phyloP scores from a whole-genome alignment of 345 rosid genomes.

The Raphanus raphanistrum region DNA sequence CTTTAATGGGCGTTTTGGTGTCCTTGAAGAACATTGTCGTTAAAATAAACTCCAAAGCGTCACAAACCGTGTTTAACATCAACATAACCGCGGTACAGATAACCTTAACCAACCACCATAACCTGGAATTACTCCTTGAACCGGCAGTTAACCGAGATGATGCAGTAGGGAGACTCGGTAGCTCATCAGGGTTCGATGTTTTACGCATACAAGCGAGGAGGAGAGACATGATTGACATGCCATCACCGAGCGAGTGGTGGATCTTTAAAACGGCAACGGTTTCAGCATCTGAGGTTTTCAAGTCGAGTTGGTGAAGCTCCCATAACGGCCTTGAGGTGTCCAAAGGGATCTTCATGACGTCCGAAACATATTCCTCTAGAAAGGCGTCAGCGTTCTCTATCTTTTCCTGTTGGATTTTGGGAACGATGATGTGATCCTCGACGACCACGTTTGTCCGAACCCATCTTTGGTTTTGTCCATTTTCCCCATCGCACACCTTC shows the following conservation, averaged over 20 bases:
- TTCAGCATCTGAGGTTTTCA: constrained; percentile 65
- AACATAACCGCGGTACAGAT: constrained; percentile 45
- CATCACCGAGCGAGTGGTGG: constrained; percentile 66
- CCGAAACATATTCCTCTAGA: constrained; percentile 63
- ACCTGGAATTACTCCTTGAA: constrained; percentile 20
- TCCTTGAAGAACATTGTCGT: constrained; percentile 50
- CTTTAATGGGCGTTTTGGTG: constrained; percentile 55
- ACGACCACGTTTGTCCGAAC: constrained; percentile 50
- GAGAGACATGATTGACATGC: constrained; percentile 59
- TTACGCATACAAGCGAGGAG: constrained; percentile 57
- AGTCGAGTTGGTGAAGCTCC: constrained; percentile 74
- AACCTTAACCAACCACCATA: constrained; percentile 42
- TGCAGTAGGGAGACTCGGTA: constrained; percentile 52
- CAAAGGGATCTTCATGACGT: constrained; percentile 50
- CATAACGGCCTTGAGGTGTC: constrained; percentile 70
- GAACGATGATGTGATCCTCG: constrained; percentile 55
- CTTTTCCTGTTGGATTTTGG: constrained; percentile 36
- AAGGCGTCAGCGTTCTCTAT: constrained; percentile 52
- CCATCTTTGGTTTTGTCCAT: constrained; percentile 54
- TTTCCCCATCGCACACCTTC: constrained; percentile 43
- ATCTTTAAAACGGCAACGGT: constrained; percentile 43
- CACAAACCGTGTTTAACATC: constrained; percentile 54
- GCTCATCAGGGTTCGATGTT: constrained; percentile 53
- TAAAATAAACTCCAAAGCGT: constrained; percentile 42
- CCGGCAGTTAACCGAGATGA: background rate